These are phyloP conservation scores for Phlebopus sp. DNA, from an alignment of 1,284 basidiomycete genomes.

Conservation along the genomic window DNA sequence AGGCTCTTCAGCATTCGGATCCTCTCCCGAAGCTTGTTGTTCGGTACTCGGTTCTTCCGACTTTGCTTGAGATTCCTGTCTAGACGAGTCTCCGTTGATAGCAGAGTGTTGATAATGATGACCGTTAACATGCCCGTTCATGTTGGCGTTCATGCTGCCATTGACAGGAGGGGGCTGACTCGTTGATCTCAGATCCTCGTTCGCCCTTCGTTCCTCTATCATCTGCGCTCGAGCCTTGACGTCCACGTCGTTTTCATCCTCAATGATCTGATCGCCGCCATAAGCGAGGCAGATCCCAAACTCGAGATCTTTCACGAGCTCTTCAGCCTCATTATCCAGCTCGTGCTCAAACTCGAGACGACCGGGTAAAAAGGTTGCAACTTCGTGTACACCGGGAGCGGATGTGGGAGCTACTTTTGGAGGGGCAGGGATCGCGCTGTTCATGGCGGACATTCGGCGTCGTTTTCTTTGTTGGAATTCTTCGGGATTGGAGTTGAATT, in stretches of 20 bases:
- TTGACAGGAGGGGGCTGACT: constrained; percentile 25
- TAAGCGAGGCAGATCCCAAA: constrained; percentile 86
- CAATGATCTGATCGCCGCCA: constrained; percentile 81
- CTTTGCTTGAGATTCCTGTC: constrained; percentile 38
- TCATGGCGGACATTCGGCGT: constrained; percentile 73
- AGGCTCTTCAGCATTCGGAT: constrained; percentile 55
- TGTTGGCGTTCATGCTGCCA: too few relatives aligned
- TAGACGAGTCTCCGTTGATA: constrained; percentile 42
- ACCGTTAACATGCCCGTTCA: constrained; percentile 53
- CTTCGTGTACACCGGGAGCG: constrained; percentile 91
- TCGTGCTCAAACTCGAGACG: constrained; percentile 98
- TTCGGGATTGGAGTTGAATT: constrained; percentile 74
- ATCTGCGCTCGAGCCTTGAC: constrained; percentile 66
- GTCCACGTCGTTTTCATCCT: constrained; percentile 70
- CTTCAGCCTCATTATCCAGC: constrained; percentile 94
- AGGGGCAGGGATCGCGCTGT: constrained; percentile 46
- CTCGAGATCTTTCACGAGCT: constrained; percentile 94
- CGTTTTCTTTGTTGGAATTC: constrained; percentile 88
- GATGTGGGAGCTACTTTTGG: constrained; percentile 85
- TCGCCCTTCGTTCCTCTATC: constrained; percentile 57
- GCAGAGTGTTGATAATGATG: constrained; percentile 30
- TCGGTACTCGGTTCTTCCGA: constrained; percentile 45
- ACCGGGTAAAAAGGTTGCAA: constrained; percentile 92
- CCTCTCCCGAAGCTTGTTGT: constrained; percentile 39
- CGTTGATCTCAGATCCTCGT: constrained; percentile 28